phyloP scores from a whole-genome alignment of 768 basidiomycete genomes.

The Boletales sp. region DNA sequence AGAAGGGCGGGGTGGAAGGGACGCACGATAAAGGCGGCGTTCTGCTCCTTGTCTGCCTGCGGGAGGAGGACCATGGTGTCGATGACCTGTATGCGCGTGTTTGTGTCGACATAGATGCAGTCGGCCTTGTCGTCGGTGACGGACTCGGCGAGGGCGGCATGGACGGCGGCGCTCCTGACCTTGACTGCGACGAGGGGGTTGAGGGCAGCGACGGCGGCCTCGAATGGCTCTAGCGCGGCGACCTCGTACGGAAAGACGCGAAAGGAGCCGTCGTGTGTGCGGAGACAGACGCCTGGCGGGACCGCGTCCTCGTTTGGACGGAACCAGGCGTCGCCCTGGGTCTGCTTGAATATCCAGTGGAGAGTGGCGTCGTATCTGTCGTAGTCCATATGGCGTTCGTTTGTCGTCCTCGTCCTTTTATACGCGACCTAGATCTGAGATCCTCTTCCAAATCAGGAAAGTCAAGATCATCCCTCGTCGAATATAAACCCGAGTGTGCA shows the following conservation, averaged over 20 bases:
- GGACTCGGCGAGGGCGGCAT: constrained; percentile 47
- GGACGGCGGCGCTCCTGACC: constrained; percentile 46
- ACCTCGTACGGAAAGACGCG: constrained; percentile 56
- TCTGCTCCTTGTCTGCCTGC: constrained; percentile 38
- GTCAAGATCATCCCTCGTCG: too few species aligned
- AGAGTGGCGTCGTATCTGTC: constrained; percentile 32
- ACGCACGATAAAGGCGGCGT: constrained; percentile 70
- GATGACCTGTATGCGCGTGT: constrained; percentile 78
- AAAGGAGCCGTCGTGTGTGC: constrained; percentile 45
- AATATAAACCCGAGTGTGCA: too few species aligned
- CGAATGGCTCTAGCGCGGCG: constrained; percentile 51
- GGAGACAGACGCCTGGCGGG: constrained; percentile 46
- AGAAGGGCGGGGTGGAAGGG: not conserved
- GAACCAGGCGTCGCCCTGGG: constrained; percentile 50
- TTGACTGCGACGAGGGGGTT: constrained; percentile 58
- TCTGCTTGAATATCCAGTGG: constrained; percentile 31
- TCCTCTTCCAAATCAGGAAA: too few species aligned
- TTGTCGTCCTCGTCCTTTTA: too few species aligned
- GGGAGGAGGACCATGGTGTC: constrained; percentile 77
- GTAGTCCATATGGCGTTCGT: too few species aligned
- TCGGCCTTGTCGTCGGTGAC: constrained; percentile 24
- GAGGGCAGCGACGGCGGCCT: constrained; percentile 47
- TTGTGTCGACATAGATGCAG: constrained; percentile 44
- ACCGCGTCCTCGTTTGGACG: constrained; percentile 47
- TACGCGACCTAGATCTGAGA: too few species aligned